Base-by-base conservation (phyloP, 163 green algal genomes). In the Coccomyxa subellipsoidea region DNA sequence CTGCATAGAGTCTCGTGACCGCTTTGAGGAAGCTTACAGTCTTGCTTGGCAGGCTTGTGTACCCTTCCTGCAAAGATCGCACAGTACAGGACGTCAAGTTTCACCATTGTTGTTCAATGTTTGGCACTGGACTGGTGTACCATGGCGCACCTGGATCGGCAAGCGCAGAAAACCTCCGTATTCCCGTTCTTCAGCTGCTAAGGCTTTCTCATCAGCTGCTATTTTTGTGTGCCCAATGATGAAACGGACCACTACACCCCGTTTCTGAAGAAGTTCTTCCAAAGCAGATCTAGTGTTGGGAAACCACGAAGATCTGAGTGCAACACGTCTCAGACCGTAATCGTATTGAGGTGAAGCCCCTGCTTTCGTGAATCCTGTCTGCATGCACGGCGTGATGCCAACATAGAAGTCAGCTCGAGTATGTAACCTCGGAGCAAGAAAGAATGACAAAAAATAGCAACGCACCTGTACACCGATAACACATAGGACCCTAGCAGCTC, bases 11-110 rank as follows among this genome's bases (percentile, higher is more conserved):
- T 10, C 32, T 18, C 7, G 83, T 84, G 2, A 85, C 88, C 0
- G 77, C 70, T 32, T 76, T 76, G n/a, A 95, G 82, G 78, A 93
- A 95, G 6, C 36, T 54, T 29, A 93, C 77, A 18, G 90, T 94
- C 83, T 96, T 96, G 66, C 87, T 84, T 29, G 92, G 81, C 76
- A 96, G 85, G 80, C 83, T 86, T 6, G 66, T 47, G 81, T 95
- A 94, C 25, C 38, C 80, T 39, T 95, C 92, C 82, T 91, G 82
- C 54, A 88, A 38, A 27, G 36, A 8, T 38, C 36, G 29, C 29
- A 34, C 66, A 73, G 27, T 23, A 35, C 66, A 36, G 27, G 27
- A 73, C 32, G 18, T 66, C 47, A 66, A 66, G 47, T 66, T 29
- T 18, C 47, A 66, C 47, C 47, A 38, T 69, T 38, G 69, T 35